phyloP scores from a whole-genome alignment of 805 yeast genomes.

The Candida takata region DNA sequence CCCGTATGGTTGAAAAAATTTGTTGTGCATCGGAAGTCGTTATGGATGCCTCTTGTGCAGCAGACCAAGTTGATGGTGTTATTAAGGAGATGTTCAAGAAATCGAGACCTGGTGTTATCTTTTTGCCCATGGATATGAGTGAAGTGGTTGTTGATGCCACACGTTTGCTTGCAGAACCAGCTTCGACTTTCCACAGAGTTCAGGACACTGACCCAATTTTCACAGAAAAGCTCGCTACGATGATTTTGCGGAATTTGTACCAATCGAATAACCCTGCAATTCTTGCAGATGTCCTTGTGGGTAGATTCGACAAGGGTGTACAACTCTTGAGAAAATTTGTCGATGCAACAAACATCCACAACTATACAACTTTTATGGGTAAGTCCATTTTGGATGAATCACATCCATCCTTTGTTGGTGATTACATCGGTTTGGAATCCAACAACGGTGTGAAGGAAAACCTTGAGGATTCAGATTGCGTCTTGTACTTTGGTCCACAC shows the following conservation, averaged over 20 bases:
- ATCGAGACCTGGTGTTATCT: slow-evolving; percentile 78
- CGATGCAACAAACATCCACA: slow-evolving; percentile 37
- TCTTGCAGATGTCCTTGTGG: slow-evolving; percentile 63
- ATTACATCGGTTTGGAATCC: slow-evolving; percentile 59
- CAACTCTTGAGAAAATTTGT: slow-evolving; percentile 43
- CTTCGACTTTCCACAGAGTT: slow-evolving; percentile 24
- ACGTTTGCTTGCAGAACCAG: slow-evolving; percentile 26
- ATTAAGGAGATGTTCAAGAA: slow-evolving; percentile 45
- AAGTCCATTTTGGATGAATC: slow-evolving; percentile 70
- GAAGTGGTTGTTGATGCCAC: slow-evolving; percentile 34
- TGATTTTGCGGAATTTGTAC: slow-evolving; percentile 46
- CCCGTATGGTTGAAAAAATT: slow-evolving; percentile 49
- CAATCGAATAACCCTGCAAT: slow-evolving; percentile 52
- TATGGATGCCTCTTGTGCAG: slow-evolving; percentile 37
- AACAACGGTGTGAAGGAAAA: slow-evolving; percentile 39
- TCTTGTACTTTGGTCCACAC: slow-evolving; percentile 64
- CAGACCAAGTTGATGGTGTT: slow-evolving; percentile 61
- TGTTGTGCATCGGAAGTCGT: slow-evolving; percentile 52
- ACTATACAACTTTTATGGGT: slow-evolving; percentile 59
- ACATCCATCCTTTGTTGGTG: slow-evolving; percentile 58
- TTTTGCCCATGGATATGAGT: slow-evolving; percentile 66
- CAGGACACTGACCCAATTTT: slow-evolving; percentile 16
- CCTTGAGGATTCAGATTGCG: slow-evolving; percentile 54
- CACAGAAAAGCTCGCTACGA: slow-evolving; percentile 32
- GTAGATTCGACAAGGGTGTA: slow-evolving; percentile 46